Conservation (phyloP, 2,329 filamentous ascomycete species). For the Dothideomycetes sp. region DNA sequence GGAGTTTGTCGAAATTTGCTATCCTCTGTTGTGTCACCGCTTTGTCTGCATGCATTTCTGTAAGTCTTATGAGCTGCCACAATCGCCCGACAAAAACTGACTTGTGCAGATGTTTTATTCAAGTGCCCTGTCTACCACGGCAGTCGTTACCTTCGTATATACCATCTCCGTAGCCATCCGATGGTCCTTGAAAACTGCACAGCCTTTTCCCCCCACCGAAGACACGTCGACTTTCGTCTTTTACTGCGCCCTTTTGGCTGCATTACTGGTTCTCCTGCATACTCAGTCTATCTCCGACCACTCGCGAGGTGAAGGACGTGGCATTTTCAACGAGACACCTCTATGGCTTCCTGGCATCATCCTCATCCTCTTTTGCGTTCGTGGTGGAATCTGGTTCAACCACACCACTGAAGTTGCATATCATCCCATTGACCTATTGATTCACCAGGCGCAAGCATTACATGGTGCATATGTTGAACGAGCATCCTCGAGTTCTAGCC, state of each 20-base stretch:
- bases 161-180: slow-evolving; percentile 25
- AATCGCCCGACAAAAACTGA: slow-evolving; percentile 1
- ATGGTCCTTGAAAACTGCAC: slow-evolving; percentile 26
- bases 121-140: slow-evolving; percentile 31
- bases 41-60: slow-evolving; percentile 22
- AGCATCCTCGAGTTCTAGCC: slow-evolving; percentile 38
- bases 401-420: slow-evolving; percentile 32
- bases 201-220: slow-evolving; percentile 23
- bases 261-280: slow-evolving; percentile 2
- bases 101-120: slow-evolving; percentile 31
- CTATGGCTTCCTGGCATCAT: slow-evolving; percentile 23
- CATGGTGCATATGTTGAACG: slow-evolving; percentile 43
- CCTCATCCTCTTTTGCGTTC: slow-evolving; percentile 34
- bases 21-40: slow-evolving; percentile 21
- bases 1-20: slow-evolving; percentile 25
- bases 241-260: slow-evolving; percentile 1
- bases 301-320: neutral
- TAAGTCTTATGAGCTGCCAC: slow-evolving; percentile 16
- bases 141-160: slow-evolving; percentile 31
- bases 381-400: slow-evolving; percentile 32
- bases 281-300: slow-evolving; percentile 3
- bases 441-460: slow-evolving; percentile 39
- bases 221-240: slow-evolving; percentile 18
- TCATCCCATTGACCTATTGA: slow-evolving; percentile 49
- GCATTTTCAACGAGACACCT: slow-evolving; percentile 3